phyloP scores from a whole-genome alignment of 768 basidiomycete genomes.

The Suillus lakei region DNA sequence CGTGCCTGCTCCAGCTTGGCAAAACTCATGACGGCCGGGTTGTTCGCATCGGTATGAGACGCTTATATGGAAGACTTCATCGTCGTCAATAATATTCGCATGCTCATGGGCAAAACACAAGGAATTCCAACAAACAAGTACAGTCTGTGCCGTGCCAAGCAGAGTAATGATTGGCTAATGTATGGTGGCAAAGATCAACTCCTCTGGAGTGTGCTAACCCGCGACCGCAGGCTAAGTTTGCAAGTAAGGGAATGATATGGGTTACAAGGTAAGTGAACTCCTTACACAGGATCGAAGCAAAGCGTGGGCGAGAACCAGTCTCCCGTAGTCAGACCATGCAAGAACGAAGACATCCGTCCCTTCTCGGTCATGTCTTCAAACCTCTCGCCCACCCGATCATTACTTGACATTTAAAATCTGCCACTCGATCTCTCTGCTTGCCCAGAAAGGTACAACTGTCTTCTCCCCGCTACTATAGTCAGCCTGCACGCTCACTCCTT shows the following conservation, averaged over 20 bases:
- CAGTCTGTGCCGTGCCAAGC: not conserved
- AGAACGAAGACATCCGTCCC: not conserved
- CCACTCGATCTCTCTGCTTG: conserved; percentile 83
- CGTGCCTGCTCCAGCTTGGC: not conserved
- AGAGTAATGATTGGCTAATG: not conserved
- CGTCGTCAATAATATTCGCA: too few species aligned
- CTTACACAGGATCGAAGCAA: not conserved
- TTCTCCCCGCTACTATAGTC: conserved; percentile 51
- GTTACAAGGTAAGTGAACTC: not conserved
- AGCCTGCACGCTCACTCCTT: conserved; percentile 47
- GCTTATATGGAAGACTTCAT: too few species aligned
- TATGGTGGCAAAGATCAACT: not conserved
- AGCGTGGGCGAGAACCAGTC: not conserved
- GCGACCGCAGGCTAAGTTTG: not conserved
- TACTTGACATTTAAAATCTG: conserved; percentile 41
- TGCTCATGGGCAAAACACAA: too few species aligned
- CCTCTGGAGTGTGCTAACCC: not conserved
- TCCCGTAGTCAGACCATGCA: not conserved
- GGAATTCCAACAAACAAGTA: not conserved
- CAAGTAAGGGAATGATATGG: not conserved
- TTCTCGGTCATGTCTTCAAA: not conserved
- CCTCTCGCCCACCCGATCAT: not conserved
- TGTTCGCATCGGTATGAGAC: too few species aligned
- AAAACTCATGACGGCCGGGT: too few species aligned
- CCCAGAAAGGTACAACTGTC: conserved; percentile 84